A percentile compares a stretch with the other conserved stretches of the same genome.
Evolutionary conservation across 2,329 filamentous ascomycete species (phyloP).

Genomic region (Ophiocordyceps robertsii): DNA sequence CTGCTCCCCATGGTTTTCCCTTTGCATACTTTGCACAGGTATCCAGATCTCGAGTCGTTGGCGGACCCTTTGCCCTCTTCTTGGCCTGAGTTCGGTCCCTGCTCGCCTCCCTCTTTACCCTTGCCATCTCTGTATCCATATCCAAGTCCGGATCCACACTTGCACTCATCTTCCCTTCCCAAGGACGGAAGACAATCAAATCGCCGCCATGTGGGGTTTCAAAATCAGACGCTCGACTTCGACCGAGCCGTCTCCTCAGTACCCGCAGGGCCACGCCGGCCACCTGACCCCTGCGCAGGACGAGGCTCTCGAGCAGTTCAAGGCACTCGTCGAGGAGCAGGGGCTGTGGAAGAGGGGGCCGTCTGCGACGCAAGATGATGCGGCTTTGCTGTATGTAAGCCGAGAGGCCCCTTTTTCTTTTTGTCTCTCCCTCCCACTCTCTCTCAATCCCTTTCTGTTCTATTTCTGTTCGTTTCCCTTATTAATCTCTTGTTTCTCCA

Average conservation of each 20-base stretch:
- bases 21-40: too few relatives aligned
- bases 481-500: too few relatives aligned
- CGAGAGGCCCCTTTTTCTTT: neutral
- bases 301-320: constrained; percentile 57
- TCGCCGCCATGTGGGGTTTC: too few relatives aligned
- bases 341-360: constrained; percentile 34
- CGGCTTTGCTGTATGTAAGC: constrained; percentile 57
- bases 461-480: too few relatives aligned
- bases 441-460: too few relatives aligned
- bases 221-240: too few relatives aligned
- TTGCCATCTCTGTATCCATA: too few relatives aligned
- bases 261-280: constrained; percentile 67
- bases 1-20: too few relatives aligned
- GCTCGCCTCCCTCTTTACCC: neutral
- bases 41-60: too few relatives aligned
- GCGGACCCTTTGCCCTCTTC: neutral
- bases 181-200: too few relatives aligned
- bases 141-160: neutral
- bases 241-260: constrained; percentile 16
- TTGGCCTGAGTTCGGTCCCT: neutral
- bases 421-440: neutral
- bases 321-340: constrained; percentile 49
- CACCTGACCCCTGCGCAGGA: constrained; percentile 60
- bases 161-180: neutral
- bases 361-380: constrained; percentile 50